Percentiles rank a stretch among this genome's conserved stretches.
phyloP scores from a whole-genome alignment of 1,284 basidiomycete species.

The Apiotrichum domesticum region DNA sequence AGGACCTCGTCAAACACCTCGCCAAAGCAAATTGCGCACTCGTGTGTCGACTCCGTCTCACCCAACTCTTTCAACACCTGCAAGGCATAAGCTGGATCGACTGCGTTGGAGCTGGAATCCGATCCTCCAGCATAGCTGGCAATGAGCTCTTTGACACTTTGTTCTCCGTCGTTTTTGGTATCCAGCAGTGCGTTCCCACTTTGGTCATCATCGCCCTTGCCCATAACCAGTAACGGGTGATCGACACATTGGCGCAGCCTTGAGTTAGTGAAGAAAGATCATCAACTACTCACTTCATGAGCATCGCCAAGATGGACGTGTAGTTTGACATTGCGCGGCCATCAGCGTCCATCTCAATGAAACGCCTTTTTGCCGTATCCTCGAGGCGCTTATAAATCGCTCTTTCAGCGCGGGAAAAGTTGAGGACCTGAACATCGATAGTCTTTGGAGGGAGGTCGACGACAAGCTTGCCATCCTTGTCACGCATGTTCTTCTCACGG shows the following conservation, averaged over 20 bases:
- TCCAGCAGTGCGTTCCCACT: conserved; percentile 47
- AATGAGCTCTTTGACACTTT: conserved; percentile 60
- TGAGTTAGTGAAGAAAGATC: conserved; percentile 2
- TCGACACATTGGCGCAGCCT: conserved; percentile 80
- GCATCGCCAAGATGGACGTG: conserved; percentile 82
- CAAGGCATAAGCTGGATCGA: conserved; percentile 55
- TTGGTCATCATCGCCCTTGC: conserved; percentile 51
- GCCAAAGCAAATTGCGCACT: conserved; percentile 69
- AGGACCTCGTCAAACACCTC: conserved; percentile 55
- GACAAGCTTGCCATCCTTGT: conserved; percentile 78
- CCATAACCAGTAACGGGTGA: conserved; percentile 67
- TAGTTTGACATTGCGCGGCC: conserved; percentile 77
- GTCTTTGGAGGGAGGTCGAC: conserved; percentile 84
- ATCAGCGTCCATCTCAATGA: conserved; percentile 67
- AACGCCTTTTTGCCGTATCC: conserved; percentile 48
- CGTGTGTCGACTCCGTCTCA: conserved; percentile 47
- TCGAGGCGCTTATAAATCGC: conserved; percentile 62
- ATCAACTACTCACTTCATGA: conserved; percentile 62
- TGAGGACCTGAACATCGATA: conserved; percentile 62
- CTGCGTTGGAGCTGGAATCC: conserved; percentile 30
- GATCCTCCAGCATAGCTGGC: conserved; percentile 55
- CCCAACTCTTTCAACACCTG: conserved; percentile 59
- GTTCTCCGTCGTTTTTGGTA: conserved; percentile 46
- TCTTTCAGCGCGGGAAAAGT: conserved; percentile 68
- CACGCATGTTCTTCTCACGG: conserved; percentile 92